These are phyloP conservation scores for Botrytis elliptica DNA, from an alignment of 2,329 filamentous ascomycete genomes.

Conservation along the genomic window DNA sequence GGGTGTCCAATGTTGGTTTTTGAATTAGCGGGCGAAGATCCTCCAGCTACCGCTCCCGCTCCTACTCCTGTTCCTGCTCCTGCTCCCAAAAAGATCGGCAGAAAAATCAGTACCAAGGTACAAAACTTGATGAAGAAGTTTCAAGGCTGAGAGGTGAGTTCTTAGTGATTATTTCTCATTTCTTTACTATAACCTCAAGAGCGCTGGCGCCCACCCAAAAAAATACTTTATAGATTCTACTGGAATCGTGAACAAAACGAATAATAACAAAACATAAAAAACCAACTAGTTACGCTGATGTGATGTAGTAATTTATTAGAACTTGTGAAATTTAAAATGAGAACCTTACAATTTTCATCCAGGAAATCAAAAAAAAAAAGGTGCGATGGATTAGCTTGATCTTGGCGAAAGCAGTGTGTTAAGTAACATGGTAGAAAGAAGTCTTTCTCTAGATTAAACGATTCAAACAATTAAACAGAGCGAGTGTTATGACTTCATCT, in stretches of 20 bases:
- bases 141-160: not conserved
- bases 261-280: not conserved
- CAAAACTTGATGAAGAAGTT: not conserved
- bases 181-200: no score
- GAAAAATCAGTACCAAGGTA: not conserved
- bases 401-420: not conserved
- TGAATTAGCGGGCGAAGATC: not conserved
- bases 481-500: not conserved
- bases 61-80: not conserved
- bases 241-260: not conserved
- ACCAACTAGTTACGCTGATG: not conserved
- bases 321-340: not conserved
- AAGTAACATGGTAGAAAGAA: not conserved
- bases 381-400: not conserved
- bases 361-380: not conserved
- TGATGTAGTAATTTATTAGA: not conserved
- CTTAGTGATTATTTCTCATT: no score
- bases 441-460: not conserved
- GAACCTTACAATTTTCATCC: not conserved
- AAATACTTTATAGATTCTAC: no score
- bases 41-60: not conserved
- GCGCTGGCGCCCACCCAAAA: not conserved
- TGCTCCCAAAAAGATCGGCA: not conserved
- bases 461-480: not conserved
- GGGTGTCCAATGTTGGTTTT: not conserved